Evolutionary conservation across 306 rosid genomes (phyloP).

Genomic region (Crataegus laevigata): DNA sequence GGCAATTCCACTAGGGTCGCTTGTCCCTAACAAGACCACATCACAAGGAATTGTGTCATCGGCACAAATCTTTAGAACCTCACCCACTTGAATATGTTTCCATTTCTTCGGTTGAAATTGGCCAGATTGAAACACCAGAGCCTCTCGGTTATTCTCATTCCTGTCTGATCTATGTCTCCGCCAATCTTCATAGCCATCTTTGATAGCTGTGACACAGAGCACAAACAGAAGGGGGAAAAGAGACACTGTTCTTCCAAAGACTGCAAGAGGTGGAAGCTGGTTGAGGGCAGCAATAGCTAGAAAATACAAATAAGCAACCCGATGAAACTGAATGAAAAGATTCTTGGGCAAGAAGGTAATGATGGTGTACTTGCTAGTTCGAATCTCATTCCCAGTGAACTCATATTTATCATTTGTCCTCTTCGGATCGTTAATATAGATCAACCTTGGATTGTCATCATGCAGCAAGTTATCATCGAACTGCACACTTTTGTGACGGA

Average conservation of each 20-base stretch:
- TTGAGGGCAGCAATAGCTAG: conserved; percentile 90
- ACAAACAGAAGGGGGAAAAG: conserved; percentile 84
- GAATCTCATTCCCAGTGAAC: conserved; percentile 81
- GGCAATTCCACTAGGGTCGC: conserved; percentile 94
- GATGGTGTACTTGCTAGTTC: conserved; percentile 75
- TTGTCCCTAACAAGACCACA: conserved; percentile 92
- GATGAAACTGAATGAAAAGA: conserved; percentile 83
- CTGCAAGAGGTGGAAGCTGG: conserved; percentile 98
- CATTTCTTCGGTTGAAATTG: conserved; percentile 58
- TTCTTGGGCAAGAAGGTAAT: conserved; percentile 88
- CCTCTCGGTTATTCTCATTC: conserved; percentile 78
- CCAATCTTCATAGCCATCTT: conserved; percentile 98
- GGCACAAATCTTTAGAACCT: conserved; percentile 71
- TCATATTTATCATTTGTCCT: conserved; percentile 81
- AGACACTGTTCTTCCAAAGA: conserved; percentile 87
- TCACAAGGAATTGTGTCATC: conserved; percentile 90
- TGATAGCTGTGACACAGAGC: conserved; percentile 84
- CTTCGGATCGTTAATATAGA: conserved; percentile 70
- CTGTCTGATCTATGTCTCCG: conserved; percentile 85
- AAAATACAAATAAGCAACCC: conserved; percentile 91
- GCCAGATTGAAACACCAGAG: conserved; percentile 51
- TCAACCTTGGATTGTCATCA: conserved; percentile 65
- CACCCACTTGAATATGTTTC: conserved; percentile 79
- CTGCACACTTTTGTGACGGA: conserved; percentile 57
- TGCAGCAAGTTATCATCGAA: conserved; percentile 45